phyloP scores from a whole-genome alignment of 2,329 filamentous ascomycete genomes.

The Onygenales sp. region DNA sequence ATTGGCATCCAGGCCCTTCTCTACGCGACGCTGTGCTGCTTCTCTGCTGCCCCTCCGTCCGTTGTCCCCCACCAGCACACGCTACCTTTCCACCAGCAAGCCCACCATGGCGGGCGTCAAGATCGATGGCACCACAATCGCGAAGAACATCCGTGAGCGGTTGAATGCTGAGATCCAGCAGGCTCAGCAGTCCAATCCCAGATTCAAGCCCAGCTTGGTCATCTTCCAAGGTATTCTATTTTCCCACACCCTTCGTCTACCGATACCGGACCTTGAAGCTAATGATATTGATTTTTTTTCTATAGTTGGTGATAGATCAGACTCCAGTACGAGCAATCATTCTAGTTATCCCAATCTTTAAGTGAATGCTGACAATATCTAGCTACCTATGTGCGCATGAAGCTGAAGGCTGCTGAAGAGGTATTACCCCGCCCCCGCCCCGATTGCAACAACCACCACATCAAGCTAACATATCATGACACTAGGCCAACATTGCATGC shows the following conservation, averaged over 20 bases:
- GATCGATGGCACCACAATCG: conserved; percentile 94
- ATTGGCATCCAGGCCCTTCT: conserved; percentile 1
- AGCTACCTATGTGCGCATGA: conserved; percentile 99
- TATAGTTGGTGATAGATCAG: conserved; percentile 79
- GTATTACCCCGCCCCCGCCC: conserved; percentile 36
- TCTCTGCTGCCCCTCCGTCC: neutral
- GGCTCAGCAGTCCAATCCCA: conserved; percentile 71
- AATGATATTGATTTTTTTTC: conserved; percentile 5
- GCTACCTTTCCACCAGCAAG: conserved; percentile 43
- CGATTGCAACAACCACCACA: neutral
- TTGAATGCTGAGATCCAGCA: conserved; percentile 71
- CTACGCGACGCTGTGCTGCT: conserved; percentile 12
- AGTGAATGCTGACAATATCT: conserved; percentile 17
- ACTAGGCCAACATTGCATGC: conserved; percentile 81
- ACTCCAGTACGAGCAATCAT: conserved; percentile 60
- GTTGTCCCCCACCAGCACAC: conserved; percentile 11
- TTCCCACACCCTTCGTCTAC: neutral
- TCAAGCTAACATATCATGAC: neutral
- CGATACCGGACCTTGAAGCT: neutral
- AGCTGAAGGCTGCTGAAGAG: conserved; percentile 92
- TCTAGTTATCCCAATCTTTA: conserved; percentile 13
- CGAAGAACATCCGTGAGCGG: conserved; percentile 77
- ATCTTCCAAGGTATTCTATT: conserved; percentile 75
- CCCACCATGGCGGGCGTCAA: conserved; percentile 73
- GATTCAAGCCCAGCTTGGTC: conserved; percentile 81